These are phyloP conservation scores for Cunninghamia lanceolata DNA, from an alignment of 75 land plant species.

Conservation along the genomic window DNA sequence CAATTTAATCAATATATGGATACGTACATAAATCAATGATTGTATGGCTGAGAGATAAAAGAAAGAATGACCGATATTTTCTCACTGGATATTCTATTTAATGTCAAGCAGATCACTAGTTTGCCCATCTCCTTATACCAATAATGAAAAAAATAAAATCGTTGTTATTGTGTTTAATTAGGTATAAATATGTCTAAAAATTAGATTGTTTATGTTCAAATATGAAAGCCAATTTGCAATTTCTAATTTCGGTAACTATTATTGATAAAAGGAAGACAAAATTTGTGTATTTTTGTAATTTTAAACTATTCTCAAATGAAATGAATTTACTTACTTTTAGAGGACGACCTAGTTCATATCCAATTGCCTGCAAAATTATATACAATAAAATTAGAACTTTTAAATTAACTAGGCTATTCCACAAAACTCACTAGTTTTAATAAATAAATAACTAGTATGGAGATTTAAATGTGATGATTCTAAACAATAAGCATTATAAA, in stretches of 20 bases:
- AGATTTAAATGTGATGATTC: not conserved
- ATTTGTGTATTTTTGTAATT: not conserved
- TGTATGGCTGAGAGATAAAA: not conserved
- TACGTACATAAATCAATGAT: not conserved
- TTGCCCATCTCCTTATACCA: not conserved
- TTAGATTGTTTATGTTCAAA: no score
- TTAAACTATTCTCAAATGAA: not conserved
- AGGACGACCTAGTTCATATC: conserved; percentile 31
- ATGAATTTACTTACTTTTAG: conserved; percentile 16
- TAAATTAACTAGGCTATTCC: not conserved
- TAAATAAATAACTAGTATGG: not conserved
- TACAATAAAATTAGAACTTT: not conserved
- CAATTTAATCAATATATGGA: not conserved
- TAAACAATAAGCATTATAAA: not conserved
- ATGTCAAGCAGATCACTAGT: not conserved
- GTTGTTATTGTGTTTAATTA: not conserved
- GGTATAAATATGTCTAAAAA: not conserved
- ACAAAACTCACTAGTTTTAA: not conserved
- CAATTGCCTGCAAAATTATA: conserved; percentile 24
- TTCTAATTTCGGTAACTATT: not conserved
- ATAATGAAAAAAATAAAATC: not conserved
- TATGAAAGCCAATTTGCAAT: not conserved
- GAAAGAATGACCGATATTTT: not conserved
- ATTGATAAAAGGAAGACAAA: not conserved
- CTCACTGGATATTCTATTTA: not conserved